Percentiles rank a stretch among this genome's conserved stretches.
phyloP scores from a whole-genome alignment of 1,284 basidiomycete species.

The Cutaneotrichosporon arboriforme region DNA sequence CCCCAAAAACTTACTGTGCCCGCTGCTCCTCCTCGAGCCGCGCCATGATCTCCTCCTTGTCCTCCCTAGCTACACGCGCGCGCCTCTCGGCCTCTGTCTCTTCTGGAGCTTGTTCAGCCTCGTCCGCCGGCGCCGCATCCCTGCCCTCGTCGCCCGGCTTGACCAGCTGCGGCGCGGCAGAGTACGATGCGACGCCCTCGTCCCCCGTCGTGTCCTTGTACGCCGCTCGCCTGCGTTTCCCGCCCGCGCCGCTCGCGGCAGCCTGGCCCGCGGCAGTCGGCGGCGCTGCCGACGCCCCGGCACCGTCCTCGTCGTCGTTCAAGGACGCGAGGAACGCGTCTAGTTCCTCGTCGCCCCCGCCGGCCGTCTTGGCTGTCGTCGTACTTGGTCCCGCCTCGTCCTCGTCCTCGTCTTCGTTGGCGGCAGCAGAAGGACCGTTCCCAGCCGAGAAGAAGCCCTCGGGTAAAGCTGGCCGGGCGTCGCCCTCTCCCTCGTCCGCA shows the following conservation, averaged over 20 bases:
- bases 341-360: conserved; percentile 40
- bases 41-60: conserved; percentile 47
- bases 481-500: conserved; percentile 7
- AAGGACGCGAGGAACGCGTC: conserved; percentile 47
- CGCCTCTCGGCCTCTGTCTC: conserved; percentile 43
- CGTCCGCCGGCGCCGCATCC: conserved; percentile 8
- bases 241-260: conserved; percentile 7
- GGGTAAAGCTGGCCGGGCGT: conserved; percentile 19
- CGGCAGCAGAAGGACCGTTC: conserved; percentile 12
- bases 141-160: conserved; percentile 4
- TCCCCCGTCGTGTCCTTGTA: conserved; percentile 25
- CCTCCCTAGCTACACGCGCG: conserved; percentile 38
- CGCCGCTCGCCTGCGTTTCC: conserved; percentile 13
- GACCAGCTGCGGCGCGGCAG: conserved; percentile 40
- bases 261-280: too few relatives aligned
- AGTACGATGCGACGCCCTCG: conserved; percentile 40
- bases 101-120: conserved; percentile 31
- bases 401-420: not conserved
- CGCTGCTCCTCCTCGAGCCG: conserved; percentile 47
- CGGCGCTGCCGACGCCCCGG: not conserved
- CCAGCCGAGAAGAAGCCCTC: conserved; percentile 39
- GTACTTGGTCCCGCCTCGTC: not conserved
- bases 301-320: conserved; percentile 20
- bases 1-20: conserved; percentile 43
- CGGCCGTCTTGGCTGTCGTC: not conserved